Conservation (phyloP, 164 flowering plant species). For the Umbilicus rupestris region DNA sequence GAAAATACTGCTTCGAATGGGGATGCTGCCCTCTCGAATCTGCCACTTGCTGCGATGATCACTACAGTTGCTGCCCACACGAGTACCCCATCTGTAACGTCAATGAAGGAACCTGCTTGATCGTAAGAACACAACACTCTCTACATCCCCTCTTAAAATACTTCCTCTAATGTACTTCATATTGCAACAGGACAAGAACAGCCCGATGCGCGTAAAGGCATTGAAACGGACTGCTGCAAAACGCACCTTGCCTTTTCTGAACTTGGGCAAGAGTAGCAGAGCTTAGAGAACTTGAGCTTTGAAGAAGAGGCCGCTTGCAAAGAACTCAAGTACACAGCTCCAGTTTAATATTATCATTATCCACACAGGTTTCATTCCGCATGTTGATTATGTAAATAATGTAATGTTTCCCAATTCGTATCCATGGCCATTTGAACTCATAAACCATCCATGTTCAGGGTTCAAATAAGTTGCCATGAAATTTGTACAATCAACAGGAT, state of each 20-base stretch:
- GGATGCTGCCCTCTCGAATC: conserved; percentile 93
- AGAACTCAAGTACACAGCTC: not conserved
- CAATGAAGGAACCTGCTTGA: conserved; percentile 55
- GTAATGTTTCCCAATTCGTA: conserved; percentile 4
- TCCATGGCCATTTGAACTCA: not conserved
- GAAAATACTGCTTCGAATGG: conserved; percentile 56
- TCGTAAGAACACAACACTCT: conserved; percentile 23
- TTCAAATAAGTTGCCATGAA: too few species aligned
- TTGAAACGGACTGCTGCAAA: conserved; percentile 64
- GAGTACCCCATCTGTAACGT: conserved; percentile 79
- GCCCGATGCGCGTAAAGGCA: conserved; percentile 66
- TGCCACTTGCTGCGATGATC: conserved; percentile 88
- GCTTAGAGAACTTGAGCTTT: conserved; percentile 20
- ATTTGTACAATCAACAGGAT: too few species aligned
- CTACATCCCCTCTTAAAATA: not conserved
- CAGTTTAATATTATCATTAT: not conserved
- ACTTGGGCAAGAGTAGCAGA: conserved; percentile 23
- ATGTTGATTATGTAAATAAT: conserved; percentile 22
- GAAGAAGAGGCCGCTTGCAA: not conserved
- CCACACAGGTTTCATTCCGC: not conserved
- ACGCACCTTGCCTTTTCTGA: conserved; percentile 34
- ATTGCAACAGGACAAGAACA: conserved; percentile 66
- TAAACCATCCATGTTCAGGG: not conserved
- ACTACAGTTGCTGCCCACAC: conserved; percentile 83
- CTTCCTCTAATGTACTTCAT: not conserved